Conservation (phyloP, 1,284 basidiomycete species). For the Sporisorium exsertum region DNA sequence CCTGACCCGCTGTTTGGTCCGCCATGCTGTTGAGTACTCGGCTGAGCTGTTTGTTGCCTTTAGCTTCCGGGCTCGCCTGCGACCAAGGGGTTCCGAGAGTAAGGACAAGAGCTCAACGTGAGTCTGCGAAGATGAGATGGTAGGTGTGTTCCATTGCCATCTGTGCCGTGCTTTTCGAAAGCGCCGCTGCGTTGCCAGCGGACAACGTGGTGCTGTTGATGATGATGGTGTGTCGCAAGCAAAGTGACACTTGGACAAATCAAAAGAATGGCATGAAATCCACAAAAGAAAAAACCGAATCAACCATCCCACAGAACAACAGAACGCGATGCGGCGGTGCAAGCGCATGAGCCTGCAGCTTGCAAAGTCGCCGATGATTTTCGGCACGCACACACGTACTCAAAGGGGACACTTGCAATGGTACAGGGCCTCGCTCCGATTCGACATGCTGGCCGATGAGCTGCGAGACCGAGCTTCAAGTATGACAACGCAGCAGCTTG, state of each 20-base stretch:
- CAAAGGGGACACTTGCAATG: neutral
- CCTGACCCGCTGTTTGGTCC: slow-evolving; percentile 25
- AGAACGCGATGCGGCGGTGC: slow-evolving; percentile 8
- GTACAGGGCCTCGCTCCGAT: neutral
- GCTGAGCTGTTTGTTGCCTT: neutral
- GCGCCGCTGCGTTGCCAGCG: neutral
- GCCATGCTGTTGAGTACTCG: slow-evolving; percentile 14
- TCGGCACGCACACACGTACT: neutral
- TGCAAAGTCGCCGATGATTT: neutral
- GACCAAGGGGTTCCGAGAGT: neutral
- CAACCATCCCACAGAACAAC: neutral
- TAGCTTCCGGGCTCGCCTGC: neutral
- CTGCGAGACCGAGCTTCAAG: neutral
- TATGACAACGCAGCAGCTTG: too few species aligned
- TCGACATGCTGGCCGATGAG: neutral
- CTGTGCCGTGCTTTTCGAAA: neutral
- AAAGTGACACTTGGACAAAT: neutral
- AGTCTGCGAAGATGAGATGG: neutral
- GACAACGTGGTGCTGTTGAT: neutral
- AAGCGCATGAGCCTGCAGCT: neutral
- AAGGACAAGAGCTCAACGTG: neutral
- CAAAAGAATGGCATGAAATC: neutral
- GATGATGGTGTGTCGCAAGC: neutral
- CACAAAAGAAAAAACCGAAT: neutral
- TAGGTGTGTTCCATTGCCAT: neutral